These are phyloP conservation scores for Pseudogymnoascus sp. DNA, from an alignment of 2,329 filamentous ascomycete genomes.

Conservation along the genomic window DNA sequence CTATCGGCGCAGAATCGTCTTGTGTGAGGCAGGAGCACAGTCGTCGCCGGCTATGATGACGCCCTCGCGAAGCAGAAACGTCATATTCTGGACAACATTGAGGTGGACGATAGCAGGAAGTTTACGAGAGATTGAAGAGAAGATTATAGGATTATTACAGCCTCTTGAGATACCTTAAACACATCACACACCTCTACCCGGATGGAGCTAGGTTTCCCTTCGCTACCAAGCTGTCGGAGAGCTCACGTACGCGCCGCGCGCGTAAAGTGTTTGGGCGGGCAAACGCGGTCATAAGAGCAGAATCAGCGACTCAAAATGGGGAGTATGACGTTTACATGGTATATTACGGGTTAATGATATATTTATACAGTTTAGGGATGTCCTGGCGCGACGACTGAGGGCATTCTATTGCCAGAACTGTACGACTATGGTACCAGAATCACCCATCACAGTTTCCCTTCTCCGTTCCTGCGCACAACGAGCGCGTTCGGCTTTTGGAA, in stretches of 20 bases:
- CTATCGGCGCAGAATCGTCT: background rate
- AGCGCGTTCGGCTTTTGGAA: background rate
- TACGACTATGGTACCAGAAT: background rate
- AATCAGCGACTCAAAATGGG: background rate
- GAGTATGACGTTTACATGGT: background rate
- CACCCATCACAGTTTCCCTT: background rate
- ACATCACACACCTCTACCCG: constrained; percentile 1
- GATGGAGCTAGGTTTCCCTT: constrained; percentile 10
- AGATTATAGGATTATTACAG: background rate
- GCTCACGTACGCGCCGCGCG: constrained; percentile 2
- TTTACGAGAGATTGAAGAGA: background rate
- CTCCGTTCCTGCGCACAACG: background rate
- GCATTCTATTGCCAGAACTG: background rate
- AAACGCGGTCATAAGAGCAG: background rate
- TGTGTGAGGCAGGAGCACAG: background rate
- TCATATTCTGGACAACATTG: background rate
- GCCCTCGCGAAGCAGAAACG: background rate
- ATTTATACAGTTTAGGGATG: background rate
- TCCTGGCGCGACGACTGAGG: background rate
- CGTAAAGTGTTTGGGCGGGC: background rate
- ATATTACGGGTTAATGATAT: background rate
- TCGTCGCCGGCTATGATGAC: background rate
- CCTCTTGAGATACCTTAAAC: constrained; percentile 3
- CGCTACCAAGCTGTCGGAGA: constrained; percentile 8
- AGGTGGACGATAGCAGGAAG: background rate